Percentiles rank a stretch among this genome's conserved stretches.
Evolutionary conservation across 176 grass and related monocot species (phyloP).

Genomic region (Ensete glaucum): DNA sequence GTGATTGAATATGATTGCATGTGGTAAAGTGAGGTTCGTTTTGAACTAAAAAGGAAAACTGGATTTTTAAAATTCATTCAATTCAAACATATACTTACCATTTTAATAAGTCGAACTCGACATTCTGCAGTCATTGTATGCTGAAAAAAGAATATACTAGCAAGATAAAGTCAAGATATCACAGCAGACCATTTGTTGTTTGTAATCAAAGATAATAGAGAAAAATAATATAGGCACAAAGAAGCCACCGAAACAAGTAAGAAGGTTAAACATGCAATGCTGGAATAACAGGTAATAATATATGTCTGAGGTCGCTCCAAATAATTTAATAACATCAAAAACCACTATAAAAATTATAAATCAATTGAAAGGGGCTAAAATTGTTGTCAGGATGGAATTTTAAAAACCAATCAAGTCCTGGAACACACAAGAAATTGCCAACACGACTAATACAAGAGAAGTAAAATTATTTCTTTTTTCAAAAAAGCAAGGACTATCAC

Average conservation of each 20-base stretch:
- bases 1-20: too few relatives aligned
- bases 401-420: too few relatives aligned
- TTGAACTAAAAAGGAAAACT: background rate
- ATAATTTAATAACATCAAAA: too few relatives aligned
- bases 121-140: slow-evolving; percentile 68
- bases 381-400: too few relatives aligned
- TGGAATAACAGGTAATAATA: too few relatives aligned
- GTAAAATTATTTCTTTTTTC: background rate
- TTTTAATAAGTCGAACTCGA: slow-evolving; percentile 84
- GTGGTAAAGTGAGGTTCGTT: background rate
- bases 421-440: too few relatives aligned
- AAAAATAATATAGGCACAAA: background rate
- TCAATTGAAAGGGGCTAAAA: too few relatives aligned
- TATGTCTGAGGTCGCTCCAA: too few relatives aligned
- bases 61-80: background rate
- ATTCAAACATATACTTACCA: slow-evolving; percentile 41
- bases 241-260: background rate
- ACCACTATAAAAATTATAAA: too few relatives aligned
- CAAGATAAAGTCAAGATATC: background rate
- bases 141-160: background rate
- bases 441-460: background rate
- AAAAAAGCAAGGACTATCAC: background rate
- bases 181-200: background rate
- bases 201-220: background rate
- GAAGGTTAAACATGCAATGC: too few relatives aligned